Evolutionary conservation across 2,329 filamentous ascomycete genomes (phyloP).

Genomic region (Penicillium italicum): DNA sequence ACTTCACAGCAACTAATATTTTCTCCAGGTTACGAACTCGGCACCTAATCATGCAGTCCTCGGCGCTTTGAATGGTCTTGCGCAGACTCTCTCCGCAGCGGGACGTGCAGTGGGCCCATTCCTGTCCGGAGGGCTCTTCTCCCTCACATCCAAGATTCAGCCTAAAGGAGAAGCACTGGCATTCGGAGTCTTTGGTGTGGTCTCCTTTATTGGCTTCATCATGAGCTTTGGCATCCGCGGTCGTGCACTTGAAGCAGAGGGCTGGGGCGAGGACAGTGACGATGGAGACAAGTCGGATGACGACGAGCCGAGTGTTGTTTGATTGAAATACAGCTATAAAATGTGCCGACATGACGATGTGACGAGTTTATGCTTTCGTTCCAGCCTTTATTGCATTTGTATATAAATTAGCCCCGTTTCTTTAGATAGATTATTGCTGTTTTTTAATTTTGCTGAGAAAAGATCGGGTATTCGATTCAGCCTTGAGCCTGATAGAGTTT

Average conservation of each 20-base stretch:
- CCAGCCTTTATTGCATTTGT: slow-evolving; percentile 15
- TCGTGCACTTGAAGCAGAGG: slow-evolving; percentile 56
- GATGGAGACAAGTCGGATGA: slow-evolving; percentile 47
- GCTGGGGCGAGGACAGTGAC: slow-evolving; percentile 46
- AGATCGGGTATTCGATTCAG: not conserved
- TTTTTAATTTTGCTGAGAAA: slow-evolving; percentile 9
- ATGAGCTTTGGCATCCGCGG: slow-evolving; percentile 75
- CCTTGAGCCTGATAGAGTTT: not conserved
- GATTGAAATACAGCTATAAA: slow-evolving; percentile 2
- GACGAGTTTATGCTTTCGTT: slow-evolving; percentile 13
- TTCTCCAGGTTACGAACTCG: slow-evolving; percentile 78
- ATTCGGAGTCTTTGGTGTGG: slow-evolving; percentile 82
- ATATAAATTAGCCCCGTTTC: slow-evolving; percentile 7
- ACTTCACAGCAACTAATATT: not conserved
- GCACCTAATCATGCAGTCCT: slow-evolving; percentile 80
- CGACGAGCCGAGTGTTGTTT: slow-evolving; percentile 33
- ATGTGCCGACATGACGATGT: slow-evolving; percentile 13
- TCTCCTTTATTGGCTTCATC: slow-evolving; percentile 76
- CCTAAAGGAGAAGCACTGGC: slow-evolving; percentile 80
- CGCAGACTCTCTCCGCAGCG: slow-evolving; percentile 87
- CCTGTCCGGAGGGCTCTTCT: slow-evolving; percentile 81
- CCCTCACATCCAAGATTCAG: slow-evolving; percentile 66
- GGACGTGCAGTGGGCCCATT: slow-evolving; percentile 87
- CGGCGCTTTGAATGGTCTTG: slow-evolving; percentile 86
- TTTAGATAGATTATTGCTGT: slow-evolving; percentile 1